phyloP scores from a whole-genome alignment of 2,329 filamentous ascomycete species.

The Hypomyces rosellus region DNA sequence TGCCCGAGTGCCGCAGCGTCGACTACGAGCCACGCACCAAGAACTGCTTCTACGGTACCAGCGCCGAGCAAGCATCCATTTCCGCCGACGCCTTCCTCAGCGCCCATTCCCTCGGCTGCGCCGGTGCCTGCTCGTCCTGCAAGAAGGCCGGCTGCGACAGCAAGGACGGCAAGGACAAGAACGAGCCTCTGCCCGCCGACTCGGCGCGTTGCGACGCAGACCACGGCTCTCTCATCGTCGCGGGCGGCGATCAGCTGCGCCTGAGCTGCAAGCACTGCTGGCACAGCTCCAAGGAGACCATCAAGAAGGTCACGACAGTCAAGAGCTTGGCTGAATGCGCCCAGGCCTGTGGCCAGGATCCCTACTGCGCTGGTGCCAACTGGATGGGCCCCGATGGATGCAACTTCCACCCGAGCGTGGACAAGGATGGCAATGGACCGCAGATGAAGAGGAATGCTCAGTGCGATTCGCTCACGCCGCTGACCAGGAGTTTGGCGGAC shows the following conservation, averaged over 20 bases:
- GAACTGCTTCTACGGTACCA: conserved; percentile 12
- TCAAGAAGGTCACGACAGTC: neutral
- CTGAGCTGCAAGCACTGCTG: conserved; percentile 8
- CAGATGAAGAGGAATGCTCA: neutral
- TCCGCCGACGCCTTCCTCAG: conserved; percentile 14
- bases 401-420: neutral
- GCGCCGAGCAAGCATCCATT: conserved; percentile 11
- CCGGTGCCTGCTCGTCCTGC: conserved; percentile 4
- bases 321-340: conserved; percentile 9
- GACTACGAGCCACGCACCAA: conserved; percentile 14
- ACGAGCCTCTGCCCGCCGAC: neutral
- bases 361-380: conserved; percentile 5
- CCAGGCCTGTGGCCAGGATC: conserved; percentile 4
- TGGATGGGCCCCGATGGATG: conserved; percentile 6
- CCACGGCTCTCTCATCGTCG: neutral
- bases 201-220: neutral
- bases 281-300: neutral
- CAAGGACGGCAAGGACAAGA: neutral
- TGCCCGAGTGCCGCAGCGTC: conserved; percentile 14
- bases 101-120: conserved; percentile 14
- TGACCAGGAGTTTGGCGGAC: neutral
- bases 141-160: conserved; percentile 9
- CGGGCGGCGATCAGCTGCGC: conserved; percentile 2
- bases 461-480: neutral
- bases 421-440: neutral